These are phyloP conservation scores for Pichia manshurica DNA, from an alignment of 805 yeast genomes.

Conservation along the genomic window DNA sequence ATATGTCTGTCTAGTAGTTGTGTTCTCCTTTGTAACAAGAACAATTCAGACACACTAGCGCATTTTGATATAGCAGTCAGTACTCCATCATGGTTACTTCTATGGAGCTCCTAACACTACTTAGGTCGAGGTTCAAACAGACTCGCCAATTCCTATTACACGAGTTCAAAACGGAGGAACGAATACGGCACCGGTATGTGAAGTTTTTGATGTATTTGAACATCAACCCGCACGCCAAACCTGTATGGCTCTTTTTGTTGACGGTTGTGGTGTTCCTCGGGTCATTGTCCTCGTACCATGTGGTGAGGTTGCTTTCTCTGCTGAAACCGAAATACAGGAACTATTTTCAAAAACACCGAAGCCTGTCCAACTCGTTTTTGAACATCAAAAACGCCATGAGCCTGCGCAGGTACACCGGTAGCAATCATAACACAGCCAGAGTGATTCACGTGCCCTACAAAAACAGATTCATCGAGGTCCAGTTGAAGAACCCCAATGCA, in stretches of 20 bases:
- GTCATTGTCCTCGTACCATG: conserved; percentile 20
- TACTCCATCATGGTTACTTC: too few relatives aligned
- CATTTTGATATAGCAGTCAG: too few relatives aligned
- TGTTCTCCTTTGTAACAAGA: too few relatives aligned
- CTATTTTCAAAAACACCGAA: conserved; percentile 3
- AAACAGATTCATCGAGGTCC: conserved; percentile 34
- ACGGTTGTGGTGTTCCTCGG: conserved; percentile 25
- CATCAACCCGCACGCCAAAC: conserved; percentile 28
- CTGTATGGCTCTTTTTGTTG: conserved; percentile 29
- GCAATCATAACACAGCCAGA: conserved; percentile 24
- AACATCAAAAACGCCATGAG: neutral
- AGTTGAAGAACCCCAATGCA: conserved; percentile 38
- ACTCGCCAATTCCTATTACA: neutral
- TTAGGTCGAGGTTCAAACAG: neutral
- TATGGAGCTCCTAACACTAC: too few relatives aligned
- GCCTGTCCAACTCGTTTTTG: conserved; percentile 1
- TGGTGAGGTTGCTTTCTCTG: conserved; percentile 22
- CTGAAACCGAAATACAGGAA: conserved; percentile 11
- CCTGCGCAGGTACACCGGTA: neutral
- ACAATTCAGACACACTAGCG: too few relatives aligned
- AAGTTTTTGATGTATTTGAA: conserved; percentile 19
- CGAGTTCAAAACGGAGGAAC: conserved; percentile 5
- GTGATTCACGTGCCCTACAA: conserved; percentile 46
- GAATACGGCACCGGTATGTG: conserved; percentile 15
- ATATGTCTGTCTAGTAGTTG: too few relatives aligned